Percentiles rank a stretch among this genome's conserved stretches.
phyloP scores from a whole-genome alignment of 805 yeast species.

The Lipomyces chichibuensis region DNA sequence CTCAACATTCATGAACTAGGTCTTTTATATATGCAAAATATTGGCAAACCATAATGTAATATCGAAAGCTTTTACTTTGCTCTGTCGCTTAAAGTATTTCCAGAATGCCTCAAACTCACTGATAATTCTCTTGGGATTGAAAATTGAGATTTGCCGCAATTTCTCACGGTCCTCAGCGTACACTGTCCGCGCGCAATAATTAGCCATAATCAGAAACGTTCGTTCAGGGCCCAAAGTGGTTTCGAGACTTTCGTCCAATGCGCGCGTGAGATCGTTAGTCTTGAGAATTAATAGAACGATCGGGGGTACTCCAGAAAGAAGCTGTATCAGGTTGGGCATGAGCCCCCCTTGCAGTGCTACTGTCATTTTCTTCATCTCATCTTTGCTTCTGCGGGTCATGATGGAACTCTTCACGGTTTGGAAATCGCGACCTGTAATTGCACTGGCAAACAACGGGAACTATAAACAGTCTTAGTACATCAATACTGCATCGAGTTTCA shows the following conservation, averaged over 20 bases:
- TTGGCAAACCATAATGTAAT: constrained; percentile 21
- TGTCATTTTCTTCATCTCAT: constrained; percentile 73
- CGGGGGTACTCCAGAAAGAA: constrained; percentile 78
- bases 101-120: constrained; percentile 12
- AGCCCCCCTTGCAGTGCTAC: constrained; percentile 61
- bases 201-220: constrained; percentile 85
- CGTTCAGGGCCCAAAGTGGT: constrained; percentile 86
- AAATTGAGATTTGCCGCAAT: not conserved
- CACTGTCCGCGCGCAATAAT: constrained; percentile 82
- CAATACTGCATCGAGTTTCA: not conserved
- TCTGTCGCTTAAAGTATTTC: constrained; percentile 15
- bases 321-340: constrained; percentile 73
- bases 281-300: constrained; percentile 83
- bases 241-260: constrained; percentile 78
- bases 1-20: not conserved
- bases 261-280: constrained; percentile 91
- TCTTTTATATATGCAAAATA: constrained; percentile 1
- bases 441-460: constrained; percentile 85
- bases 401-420: constrained; percentile 66
- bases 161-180: constrained; percentile 55
- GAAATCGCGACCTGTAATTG: constrained; percentile 92
- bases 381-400: constrained; percentile 53
- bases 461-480: not conserved
- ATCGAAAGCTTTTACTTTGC: constrained; percentile 19
- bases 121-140: not conserved